Percentiles rank a stretch among this genome's conserved stretches.
These are phyloP conservation scores for Euphorbia pulcherrima DNA, from an alignment of 345 rosid species.

Conservation along the genomic window DNA sequence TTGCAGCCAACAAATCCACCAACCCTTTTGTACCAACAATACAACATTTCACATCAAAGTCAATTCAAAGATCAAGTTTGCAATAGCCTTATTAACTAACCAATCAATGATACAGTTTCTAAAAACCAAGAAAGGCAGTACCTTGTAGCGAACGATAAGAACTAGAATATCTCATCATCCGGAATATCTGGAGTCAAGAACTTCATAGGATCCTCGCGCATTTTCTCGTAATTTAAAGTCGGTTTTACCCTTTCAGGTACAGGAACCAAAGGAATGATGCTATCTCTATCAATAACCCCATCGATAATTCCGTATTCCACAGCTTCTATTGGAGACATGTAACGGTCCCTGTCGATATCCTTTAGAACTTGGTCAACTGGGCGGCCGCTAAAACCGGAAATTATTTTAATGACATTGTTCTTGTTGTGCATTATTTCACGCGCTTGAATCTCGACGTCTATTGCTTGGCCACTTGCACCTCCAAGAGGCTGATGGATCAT, in stretches of 20 bases:
- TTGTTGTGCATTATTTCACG: slow-evolving; percentile 86
- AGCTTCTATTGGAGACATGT: slow-evolving; percentile 91
- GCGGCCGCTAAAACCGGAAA: slow-evolving; percentile 72
- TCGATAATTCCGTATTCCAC: slow-evolving; percentile 94
- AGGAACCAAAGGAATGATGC: slow-evolving; percentile 72
- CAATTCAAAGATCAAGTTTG: background rate
- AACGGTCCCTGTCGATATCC: slow-evolving; percentile 81
- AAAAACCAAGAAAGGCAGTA: slow-evolving; percentile 3
- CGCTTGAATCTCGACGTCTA: slow-evolving; percentile 84
- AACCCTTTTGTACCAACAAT: background rate
- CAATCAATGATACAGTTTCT: background rate
- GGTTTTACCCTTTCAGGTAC: slow-evolving; percentile 73
- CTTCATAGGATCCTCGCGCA: slow-evolving; percentile 69
- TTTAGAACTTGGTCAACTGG: slow-evolving; percentile 65
- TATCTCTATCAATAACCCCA: slow-evolving; percentile 85
- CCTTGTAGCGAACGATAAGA: slow-evolving; percentile 28
- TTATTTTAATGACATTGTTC: slow-evolving; percentile 57
- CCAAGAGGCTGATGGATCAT: slow-evolving; percentile 97
- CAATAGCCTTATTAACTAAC: background rate
- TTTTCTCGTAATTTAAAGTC: slow-evolving; percentile 49
- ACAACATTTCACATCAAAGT: background rate
- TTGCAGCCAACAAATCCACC: background rate
- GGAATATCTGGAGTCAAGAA: slow-evolving; percentile 87
- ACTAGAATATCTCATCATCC: slow-evolving; percentile 77
- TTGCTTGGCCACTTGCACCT: slow-evolving; percentile 85